These are phyloP conservation scores for Podila minutissima DNA, from an alignment of 192 early-diverging fungal genomes.

Conservation along the genomic window DNA sequence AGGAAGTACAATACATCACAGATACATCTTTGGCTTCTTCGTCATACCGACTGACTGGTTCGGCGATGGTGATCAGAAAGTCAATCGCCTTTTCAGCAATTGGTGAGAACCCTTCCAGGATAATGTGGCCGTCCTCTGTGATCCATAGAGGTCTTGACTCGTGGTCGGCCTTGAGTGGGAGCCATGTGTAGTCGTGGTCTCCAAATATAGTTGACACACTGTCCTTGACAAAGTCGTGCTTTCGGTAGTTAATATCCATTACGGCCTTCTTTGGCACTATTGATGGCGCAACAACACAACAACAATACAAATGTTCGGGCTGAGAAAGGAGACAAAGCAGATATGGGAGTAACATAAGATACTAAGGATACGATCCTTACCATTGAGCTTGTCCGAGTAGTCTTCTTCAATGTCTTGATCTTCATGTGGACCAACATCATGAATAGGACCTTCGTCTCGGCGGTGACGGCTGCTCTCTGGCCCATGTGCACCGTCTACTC, in stretches of 20 bases:
- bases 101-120: slow-evolving; percentile 96
- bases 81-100: slow-evolving; percentile 96
- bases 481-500: background rate
- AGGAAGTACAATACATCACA: too few relatives aligned
- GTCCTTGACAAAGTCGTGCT: slow-evolving; percentile 53
- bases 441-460: slow-evolving; percentile 43
- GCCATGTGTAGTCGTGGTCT: slow-evolving; percentile 77
- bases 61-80: slow-evolving; percentile 94
- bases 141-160: slow-evolving; percentile 92
- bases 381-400: slow-evolving; percentile 30
- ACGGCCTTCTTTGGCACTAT: slow-evolving; percentile 41
- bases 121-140: slow-evolving; percentile 82
- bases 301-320: too few relatives aligned
- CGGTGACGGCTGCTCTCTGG: slow-evolving; percentile 16
- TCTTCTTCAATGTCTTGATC: slow-evolving; percentile 46
- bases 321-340: too few relatives aligned
- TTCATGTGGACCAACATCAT: slow-evolving; percentile 31
- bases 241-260: slow-evolving; percentile 25
- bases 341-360: too few relatives aligned
- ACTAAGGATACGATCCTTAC: slow-evolving; percentile 4
- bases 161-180: slow-evolving; percentile 91
- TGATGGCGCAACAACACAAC: too few relatives aligned
- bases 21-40: too few relatives aligned
- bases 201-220: slow-evolving; percentile 72
- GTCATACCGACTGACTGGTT: slow-evolving; percentile 85